These are phyloP conservation scores for Knoxia roxburghii DNA, from an alignment of 257 asterid genomes.

Conservation along the genomic window DNA sequence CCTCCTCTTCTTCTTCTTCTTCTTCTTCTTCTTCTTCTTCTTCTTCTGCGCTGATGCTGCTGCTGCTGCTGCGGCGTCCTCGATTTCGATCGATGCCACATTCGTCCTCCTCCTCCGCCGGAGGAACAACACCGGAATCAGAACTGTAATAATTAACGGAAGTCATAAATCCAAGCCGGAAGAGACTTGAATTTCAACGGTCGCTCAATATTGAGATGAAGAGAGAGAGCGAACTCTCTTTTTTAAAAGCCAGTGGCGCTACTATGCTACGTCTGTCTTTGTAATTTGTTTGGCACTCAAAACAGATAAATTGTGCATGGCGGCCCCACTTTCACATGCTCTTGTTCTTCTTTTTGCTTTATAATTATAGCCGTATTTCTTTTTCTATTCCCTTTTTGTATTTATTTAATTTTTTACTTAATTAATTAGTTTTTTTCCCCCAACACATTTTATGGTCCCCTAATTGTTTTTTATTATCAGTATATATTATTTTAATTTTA, in stretches of 20 bases:
- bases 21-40: background rate
- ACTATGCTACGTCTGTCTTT: background rate
- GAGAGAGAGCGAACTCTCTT: background rate
- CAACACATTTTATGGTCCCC: no score
- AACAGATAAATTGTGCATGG: background rate
- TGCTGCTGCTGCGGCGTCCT: background rate
- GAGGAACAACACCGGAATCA: no score
- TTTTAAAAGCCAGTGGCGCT: constrained; percentile 10
- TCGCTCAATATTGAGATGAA: no score
- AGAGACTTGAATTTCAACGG: no score
- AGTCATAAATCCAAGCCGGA: no score
- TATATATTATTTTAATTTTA: no score
- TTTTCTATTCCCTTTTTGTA: background rate
- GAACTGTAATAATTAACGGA: background rate
- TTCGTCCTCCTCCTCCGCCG: constrained; percentile 21
- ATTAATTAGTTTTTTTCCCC: no score
- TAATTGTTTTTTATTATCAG: no score
- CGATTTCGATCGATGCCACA: constrained; percentile 42
- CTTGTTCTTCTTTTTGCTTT: background rate
- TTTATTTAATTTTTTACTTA: background rate
- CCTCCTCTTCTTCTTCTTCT: background rate
- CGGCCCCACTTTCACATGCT: constrained; percentile 8
- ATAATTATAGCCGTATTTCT: no score
- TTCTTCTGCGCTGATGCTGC: background rate
- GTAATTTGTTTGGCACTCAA: no score